These are phyloP conservation scores for Saitozyma sp. DNA, from an alignment of 768 basidiomycete genomes.

Conservation along the genomic window DNA sequence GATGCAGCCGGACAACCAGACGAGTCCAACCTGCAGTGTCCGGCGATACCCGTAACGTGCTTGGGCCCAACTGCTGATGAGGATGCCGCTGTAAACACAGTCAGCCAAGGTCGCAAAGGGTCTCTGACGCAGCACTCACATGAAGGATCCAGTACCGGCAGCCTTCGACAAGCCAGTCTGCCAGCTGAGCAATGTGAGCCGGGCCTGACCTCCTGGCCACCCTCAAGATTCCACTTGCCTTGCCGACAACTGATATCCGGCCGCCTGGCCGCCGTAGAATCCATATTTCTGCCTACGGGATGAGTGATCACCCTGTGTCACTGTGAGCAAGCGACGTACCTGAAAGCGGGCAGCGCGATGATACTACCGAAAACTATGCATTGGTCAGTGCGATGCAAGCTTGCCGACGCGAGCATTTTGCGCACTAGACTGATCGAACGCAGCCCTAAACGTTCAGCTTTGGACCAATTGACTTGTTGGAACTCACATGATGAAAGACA, in stretches of 20 bases:
- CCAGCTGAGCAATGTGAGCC: constrained; percentile 36
- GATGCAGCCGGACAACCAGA: constrained; percentile 17
- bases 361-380: constrained; percentile 12
- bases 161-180: constrained; percentile 49
- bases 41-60: constrained; percentile 26
- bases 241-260: constrained; percentile 26
- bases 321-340: no score
- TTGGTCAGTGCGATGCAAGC: background rate
- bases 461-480: background rate
- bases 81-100: background rate
- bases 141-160: constrained; percentile 17
- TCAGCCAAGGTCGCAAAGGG: background rate
- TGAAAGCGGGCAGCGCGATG: constrained; percentile 16
- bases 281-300: constrained; percentile 6
- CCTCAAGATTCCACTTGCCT: constrained; percentile 44
- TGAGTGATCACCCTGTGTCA: no score
- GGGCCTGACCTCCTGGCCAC: background rate
- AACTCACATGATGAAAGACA: constrained; percentile 12
- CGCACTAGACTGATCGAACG: background rate
- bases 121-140: background rate
- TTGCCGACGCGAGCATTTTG: background rate
- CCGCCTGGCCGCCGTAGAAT: background rate
- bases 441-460: background rate
- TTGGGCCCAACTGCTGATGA: constrained; percentile 16
- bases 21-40: constrained; percentile 18